Evolutionary conservation across 768 basidiomycete species (phyloP), one percentile per base, ranked within the genome.

Genomic region (Tulasnella calospora): DNA sequence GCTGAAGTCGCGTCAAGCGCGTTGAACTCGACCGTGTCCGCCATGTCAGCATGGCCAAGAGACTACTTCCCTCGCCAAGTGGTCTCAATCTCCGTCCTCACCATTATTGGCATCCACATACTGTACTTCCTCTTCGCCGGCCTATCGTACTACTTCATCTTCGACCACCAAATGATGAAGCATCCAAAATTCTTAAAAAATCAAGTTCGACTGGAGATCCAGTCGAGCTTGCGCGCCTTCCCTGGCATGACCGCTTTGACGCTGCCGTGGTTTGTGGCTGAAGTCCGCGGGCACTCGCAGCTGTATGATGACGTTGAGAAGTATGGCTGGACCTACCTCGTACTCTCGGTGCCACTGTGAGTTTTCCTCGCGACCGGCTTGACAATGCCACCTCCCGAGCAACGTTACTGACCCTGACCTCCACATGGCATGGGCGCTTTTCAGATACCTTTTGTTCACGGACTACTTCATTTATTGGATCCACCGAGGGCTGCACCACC

Each of bases 381-480:
- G 13, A 8, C 35, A 47, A 35, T 71, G 3, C 38, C 38, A 38
- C 38, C 38, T 38, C 9, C 9, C n/a, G 30, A 23, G 76, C 80
- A 33, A 44, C 36, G 40, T 47, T 69, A 41, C 80, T 79, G 0
- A 1, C 67, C 35, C 19, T 61, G 23, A 57, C 23, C 23, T 57
- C 78, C 55, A 82, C 80, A 61, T 81, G 36, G 69, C 81, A 46
- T 33, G 81, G 61, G 76, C 79, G 8, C 72, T 82, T 35, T 47
- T 82, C 76, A 92, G 91, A 79, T 96, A 93, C 88, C 83, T 96
- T 79, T 80, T 92, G 27, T 94, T 94, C 84, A 99, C 97, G 23
- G 98, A 99, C 85, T 94, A 95, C 81, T 87, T 88, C 82, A 94
- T 99, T 80, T 99, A 99, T 84, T 98, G 96, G 96, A 87, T 97